Evolutionary conservation across 2,329 filamentous ascomycete species (phyloP).

Genomic region (Rutstroemia sp.): DNA sequence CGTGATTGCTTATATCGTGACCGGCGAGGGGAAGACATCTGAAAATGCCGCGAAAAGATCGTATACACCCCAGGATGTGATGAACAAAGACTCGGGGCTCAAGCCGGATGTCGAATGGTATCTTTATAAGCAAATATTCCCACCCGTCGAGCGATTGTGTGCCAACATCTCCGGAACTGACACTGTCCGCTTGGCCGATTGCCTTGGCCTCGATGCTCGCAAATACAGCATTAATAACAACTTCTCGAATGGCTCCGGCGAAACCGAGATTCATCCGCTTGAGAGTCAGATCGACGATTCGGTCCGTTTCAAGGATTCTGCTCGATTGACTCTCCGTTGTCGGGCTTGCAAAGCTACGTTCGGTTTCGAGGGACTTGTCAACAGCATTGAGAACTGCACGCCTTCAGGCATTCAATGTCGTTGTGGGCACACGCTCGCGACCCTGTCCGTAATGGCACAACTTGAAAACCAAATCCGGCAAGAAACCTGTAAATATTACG

Average conservation of each 20-base stretch:
- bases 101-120: slow-evolving; percentile 96
- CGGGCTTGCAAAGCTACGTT: slow-evolving; percentile 67
- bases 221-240: slow-evolving; percentile 71
- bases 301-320: slow-evolving; percentile 78
- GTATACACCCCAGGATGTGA: slow-evolving; percentile 75
- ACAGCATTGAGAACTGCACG: slow-evolving; percentile 52
- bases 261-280: slow-evolving; percentile 76
- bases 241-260: slow-evolving; percentile 42
- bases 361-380: slow-evolving; percentile 68
- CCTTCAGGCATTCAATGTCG: slow-evolving; percentile 70
- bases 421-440: slow-evolving; percentile 59
- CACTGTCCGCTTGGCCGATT: slow-evolving; percentile 81
- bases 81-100: slow-evolving; percentile 67
- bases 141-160: slow-evolving; percentile 93
- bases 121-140: slow-evolving; percentile 95
- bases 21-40: slow-evolving; percentile 55
- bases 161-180: slow-evolving; percentile 93
- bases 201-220: slow-evolving; percentile 81
- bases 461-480: slow-evolving; percentile 76
- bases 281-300: slow-evolving; percentile 92
- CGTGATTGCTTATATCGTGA: slow-evolving; percentile 94
- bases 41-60: slow-evolving; percentile 81
- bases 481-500: slow-evolving; percentile 79
- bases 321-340: slow-evolving; percentile 71
- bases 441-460: slow-evolving; percentile 74